Evolutionary conservation across 2,329 filamentous ascomycete species (phyloP), one percentile per base, ranked within the genome.

Genomic region (Epichloe uncinata): DNA sequence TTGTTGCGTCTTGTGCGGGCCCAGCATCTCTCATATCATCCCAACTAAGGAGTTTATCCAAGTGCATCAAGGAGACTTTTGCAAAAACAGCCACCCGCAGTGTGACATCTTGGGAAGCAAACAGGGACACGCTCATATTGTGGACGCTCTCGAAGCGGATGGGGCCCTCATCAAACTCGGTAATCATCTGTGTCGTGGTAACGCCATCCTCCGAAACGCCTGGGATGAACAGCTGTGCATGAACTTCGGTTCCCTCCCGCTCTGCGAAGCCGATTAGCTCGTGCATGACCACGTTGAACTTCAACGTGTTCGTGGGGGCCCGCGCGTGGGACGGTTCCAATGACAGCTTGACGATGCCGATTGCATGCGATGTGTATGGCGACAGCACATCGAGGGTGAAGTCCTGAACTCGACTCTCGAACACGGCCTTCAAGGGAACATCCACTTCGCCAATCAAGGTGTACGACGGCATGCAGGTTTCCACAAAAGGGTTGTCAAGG

Each of bases 201-300:
- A 91, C 88, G 8, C 91, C 90, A 52, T 87, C 88, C 62, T 91
- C 90, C 0, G 87, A 90, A 11, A 95, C 78, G 7, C 89, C 89
- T 5, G 93, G 88, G 36, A 98, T 83, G 62, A 95, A 97, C n/a
- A 98, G 79, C 66, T 97, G 90, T 1, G 89, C 93, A 66, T 98
- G 93, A 30, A 98, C 89, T 56, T 95, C 85, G 0, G 87, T 95
- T 13, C 93, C 93, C 70, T 98, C 93, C 54, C 91, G 81, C 68
- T 98, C 93, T 0, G 93, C 85, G 58, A 98, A 98, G 1, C 93
- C 93, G 37, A 93, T 71, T 69, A 98, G 79, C 62, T 97, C 89
- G 61, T 95, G 90, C 87, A 98, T 95, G 34, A 97, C 90, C 5
- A 97, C 90, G 60, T 97, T 98, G 70, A 98, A 98, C 64, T 97